Percentiles rank a stretch among this genome's conserved stretches.
phyloP scores from a whole-genome alignment of 2,329 filamentous ascomycete species.

The Leptographium radiaticola region DNA sequence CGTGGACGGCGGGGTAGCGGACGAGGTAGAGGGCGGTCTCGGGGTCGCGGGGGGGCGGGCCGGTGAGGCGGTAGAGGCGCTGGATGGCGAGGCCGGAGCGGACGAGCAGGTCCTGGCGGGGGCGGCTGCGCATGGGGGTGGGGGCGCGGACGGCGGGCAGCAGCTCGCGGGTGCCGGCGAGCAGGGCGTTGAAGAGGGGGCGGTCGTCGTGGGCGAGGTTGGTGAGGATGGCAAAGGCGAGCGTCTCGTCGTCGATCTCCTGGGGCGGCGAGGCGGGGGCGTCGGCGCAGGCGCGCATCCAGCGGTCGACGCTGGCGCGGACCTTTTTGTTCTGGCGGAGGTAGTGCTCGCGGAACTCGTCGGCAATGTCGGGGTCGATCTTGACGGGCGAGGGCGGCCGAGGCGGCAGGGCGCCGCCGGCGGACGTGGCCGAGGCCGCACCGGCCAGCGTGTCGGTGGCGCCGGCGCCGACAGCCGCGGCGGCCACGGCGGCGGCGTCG shows the following conservation, averaged over 20 bases:
- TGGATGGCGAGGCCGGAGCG: constrained; percentile 70
- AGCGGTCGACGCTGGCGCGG: constrained; percentile 78
- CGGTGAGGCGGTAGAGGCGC: constrained; percentile 63
- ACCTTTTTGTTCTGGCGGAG: constrained; percentile 87
- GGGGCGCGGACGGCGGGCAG: constrained; percentile 48
- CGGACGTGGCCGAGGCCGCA: neutral
- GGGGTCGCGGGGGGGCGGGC: constrained; percentile 61
- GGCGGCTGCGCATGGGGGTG: constrained; percentile 50
- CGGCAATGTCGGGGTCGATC: constrained; percentile 85
- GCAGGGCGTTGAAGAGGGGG: constrained; percentile 68
- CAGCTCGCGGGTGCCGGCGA: constrained; percentile 48
- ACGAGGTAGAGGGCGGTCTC: constrained; percentile 79
- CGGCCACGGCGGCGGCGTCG: constrained; percentile 30
- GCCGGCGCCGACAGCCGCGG: constrained; percentile 8
- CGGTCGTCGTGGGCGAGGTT: constrained; percentile 65
- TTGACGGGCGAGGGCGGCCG: constrained; percentile 52
- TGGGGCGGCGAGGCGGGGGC: constrained; percentile 62
- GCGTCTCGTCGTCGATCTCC: constrained; percentile 86
- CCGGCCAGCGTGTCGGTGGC: neutral
- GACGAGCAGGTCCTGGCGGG: constrained; percentile 59
- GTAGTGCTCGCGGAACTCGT: constrained; percentile 87
- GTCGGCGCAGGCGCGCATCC: constrained; percentile 72
- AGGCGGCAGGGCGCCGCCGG: constrained; percentile 43
- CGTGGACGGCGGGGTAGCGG: constrained; percentile 68
- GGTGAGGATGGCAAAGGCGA: constrained; percentile 87